Base-by-base conservation (phyloP, 208 protist genomes). In the Trypanosoma rangeli region DNA sequence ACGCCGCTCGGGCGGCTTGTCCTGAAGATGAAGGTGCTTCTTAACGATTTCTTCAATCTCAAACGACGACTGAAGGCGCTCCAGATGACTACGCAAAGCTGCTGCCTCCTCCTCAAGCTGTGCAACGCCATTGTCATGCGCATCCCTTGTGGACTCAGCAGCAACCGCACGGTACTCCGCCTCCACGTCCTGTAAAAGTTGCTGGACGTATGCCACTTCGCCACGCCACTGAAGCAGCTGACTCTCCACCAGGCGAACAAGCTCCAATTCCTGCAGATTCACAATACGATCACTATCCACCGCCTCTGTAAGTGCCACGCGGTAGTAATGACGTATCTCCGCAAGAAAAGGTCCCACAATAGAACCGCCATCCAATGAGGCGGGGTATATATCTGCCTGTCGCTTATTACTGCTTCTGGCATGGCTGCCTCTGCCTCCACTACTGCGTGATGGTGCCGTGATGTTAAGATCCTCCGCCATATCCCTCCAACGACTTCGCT, bases 261-360 rank as follows among this genome's bases (percentile, higher is more conserved):
- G 75, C 29, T 85, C 81, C 5, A 49, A 64, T 67, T 88, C 80
- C 55, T 82, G 70, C 33, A 80, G 44, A 59, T 76, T 78, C 13
- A 94, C 61, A 56, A 90, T 60, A 56, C 77, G 65, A 28, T 76
- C 82, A 10, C 64, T 64, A 24, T 39, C 70, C 28, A 35, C 31
- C 18, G 83, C 88, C 46, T 87, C 83, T 28, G 69, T 57, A 5
- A 74, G 56, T n/a, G 79, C 59, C 31, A 64, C 65, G 33, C 74
- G 68, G 57, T 90, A 89, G 68, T 82, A 50, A 67, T 90, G 76
- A 50, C 71, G 68, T 37, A 90, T 90, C 71, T 89, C 74, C 31
- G 80, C 72, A 28, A 94, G 57, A 64, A 83, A 89, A 0, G 73
- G 73, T 13, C 69, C 20, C 9, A 83, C 77, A 68, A 74, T 70